These are phyloP conservation scores for Fusarium foetens DNA, from an alignment of 2,329 filamentous ascomycete species.

Conservation along the genomic window DNA sequence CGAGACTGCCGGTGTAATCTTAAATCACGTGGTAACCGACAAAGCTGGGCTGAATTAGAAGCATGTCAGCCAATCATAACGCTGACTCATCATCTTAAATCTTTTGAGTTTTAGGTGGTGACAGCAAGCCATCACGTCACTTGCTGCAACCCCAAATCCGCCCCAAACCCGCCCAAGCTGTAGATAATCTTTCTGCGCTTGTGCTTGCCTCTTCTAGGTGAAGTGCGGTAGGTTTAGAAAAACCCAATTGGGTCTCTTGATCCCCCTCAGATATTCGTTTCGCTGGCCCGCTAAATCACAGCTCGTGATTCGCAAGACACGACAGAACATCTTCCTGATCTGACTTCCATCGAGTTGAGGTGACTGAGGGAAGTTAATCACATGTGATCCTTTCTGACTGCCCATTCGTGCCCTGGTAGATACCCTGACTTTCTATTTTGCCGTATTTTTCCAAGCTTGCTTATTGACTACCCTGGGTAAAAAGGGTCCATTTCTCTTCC, in stretches of 20 bases:
- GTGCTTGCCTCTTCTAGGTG: conserved; percentile 9
- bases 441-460: conserved; percentile 14
- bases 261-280: background rate
- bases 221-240: background rate
- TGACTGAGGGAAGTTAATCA: conserved; percentile 1
- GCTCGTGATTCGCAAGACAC: conserved; percentile 8
- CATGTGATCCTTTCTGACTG: conserved; percentile 6
- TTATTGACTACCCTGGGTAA: background rate
- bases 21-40: conserved; percentile 24
- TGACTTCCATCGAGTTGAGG: conserved; percentile 3
- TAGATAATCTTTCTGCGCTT: conserved; percentile 3
- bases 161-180: background rate
- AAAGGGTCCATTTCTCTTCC: background rate
- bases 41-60: background rate
- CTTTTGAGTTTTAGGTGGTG: background rate
- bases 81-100: conserved; percentile 4
- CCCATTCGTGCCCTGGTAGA: conserved; percentile 15
- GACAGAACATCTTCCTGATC: conserved; percentile 3
- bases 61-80: conserved; percentile 21
- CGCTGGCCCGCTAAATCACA: conserved; percentile 18
- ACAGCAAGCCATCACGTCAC: conserved; percentile 34
- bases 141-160: conserved; percentile 14
- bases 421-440: conserved; percentile 19
- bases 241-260: conserved; percentile 7
- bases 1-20: conserved; percentile 34